Evolutionary conservation across 495 filamentous ascomycete genomes (phyloP).

Genomic region (Tuber indicum): DNA sequence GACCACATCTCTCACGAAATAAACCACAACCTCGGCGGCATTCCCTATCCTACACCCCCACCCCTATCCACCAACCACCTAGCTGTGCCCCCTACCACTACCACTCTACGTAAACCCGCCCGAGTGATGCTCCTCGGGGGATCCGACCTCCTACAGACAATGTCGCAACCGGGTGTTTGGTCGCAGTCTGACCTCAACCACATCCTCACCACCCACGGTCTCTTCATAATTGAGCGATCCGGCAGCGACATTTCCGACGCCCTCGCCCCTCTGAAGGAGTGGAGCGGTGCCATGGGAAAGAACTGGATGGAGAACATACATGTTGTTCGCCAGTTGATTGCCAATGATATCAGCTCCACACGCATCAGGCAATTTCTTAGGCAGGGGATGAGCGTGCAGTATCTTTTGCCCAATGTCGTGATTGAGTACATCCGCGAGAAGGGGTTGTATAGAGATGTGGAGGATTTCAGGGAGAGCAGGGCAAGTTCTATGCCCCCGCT

Average conservation of each 20-base stretch:
- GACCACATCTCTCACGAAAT: conserved; percentile 87
- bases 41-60: conserved; percentile 45
- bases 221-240: conserved; percentile 80
- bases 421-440: conserved; percentile 74
- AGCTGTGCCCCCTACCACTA: neutral
- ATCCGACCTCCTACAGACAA: conserved; percentile 80
- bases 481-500: conserved; percentile 35
- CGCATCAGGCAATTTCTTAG: conserved; percentile 78
- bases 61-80: conserved; percentile 38
- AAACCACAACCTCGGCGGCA: conserved; percentile 66
- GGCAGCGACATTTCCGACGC: conserved; percentile 82
- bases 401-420: conserved; percentile 45
- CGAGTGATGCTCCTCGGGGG: conserved; percentile 72
- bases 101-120: conserved; percentile 40
- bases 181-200: conserved; percentile 72
- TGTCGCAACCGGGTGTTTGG: conserved; percentile 69
- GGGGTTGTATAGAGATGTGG: conserved; percentile 59
- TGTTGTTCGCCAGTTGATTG: conserved; percentile 80
- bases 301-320: conserved; percentile 62
- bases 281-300: conserved; percentile 46
- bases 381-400: conserved; percentile 68
- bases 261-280: conserved; percentile 63
- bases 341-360: conserved; percentile 83
- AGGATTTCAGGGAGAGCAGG: conserved; percentile 33
- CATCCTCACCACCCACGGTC: conserved; percentile 75